These are phyloP conservation scores for Myxozyma vanderwaltii DNA, from an alignment of 805 yeast genomes.

Conservation along the genomic window DNA sequence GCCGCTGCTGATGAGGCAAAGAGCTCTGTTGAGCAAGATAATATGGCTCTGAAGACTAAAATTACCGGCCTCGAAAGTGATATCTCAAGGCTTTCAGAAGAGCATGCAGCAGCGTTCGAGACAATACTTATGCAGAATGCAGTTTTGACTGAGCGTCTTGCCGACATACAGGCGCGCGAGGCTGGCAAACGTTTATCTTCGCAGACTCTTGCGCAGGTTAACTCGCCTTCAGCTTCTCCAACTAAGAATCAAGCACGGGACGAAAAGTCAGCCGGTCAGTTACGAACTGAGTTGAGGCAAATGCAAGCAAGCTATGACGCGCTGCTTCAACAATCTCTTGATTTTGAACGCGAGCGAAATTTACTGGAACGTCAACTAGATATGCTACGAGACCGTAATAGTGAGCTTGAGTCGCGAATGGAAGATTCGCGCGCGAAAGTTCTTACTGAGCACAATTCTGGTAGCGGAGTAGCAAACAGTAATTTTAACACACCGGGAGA, in stretches of 20 bases:
- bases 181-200: not conserved
- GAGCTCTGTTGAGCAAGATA: constrained; percentile 3
- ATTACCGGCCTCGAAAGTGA: constrained; percentile 5
- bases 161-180: constrained; percentile 5
- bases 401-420: constrained; percentile 20
- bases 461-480: not conserved
- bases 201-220: not conserved
- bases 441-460: constrained; percentile 4
- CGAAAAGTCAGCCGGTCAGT: not conserved
- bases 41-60: constrained; percentile 1
- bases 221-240: not conserved
- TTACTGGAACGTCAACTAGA: constrained; percentile 17
- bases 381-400: constrained; percentile 16
- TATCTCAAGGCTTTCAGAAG: constrained; percentile 8
- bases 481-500: constrained; percentile 2
- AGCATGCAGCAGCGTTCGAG: constrained; percentile 27
- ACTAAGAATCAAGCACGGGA: not conserved
- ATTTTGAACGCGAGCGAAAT: constrained; percentile 21
- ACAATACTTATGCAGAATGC: constrained; percentile 30
- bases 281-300: constrained; percentile 12
- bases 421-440: constrained; percentile 17
- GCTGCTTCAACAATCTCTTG: constrained; percentile 14
- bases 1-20: constrained; percentile 4
- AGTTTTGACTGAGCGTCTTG: constrained; percentile 16
- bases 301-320: constrained; percentile 18